These are phyloP conservation scores for Setaria viridis DNA, from an alignment of 202 grass and related monocot species.

Conservation along the genomic window DNA sequence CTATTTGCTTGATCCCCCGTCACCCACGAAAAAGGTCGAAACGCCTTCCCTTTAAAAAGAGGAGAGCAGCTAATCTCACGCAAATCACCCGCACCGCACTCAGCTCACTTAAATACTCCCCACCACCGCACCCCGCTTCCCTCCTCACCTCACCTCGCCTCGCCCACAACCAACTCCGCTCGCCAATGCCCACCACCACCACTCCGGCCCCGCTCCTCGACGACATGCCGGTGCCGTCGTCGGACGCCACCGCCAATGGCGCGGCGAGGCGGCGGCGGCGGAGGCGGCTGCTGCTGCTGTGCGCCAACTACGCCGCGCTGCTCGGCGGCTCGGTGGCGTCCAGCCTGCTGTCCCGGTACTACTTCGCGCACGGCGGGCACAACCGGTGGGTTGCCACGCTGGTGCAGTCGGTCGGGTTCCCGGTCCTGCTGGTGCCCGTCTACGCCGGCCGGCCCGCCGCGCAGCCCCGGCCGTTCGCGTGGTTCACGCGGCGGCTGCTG, in stretches of 20 bases:
- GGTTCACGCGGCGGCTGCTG: conserved; percentile 71
- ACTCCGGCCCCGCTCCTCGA: conserved; percentile 39
- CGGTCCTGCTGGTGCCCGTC: conserved; percentile 67
- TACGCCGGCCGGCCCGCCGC: conserved; percentile 46
- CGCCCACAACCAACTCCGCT: conserved; percentile 30
- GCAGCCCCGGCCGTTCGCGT: conserved; percentile 68
- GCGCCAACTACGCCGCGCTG: conserved; percentile 73
- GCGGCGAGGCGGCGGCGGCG: neutral
- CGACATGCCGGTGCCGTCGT: conserved; percentile 44
- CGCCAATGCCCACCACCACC: conserved; percentile 47
- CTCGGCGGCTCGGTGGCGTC: conserved; percentile 85
- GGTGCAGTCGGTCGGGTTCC: conserved; percentile 93
- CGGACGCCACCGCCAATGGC: neutral
- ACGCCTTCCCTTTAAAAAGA: conserved; percentile 16
- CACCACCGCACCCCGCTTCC: conserved; percentile 10
- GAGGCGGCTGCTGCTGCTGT: conserved; percentile 51
- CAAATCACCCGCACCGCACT: conserved; percentile 55
- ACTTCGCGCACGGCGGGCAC: conserved; percentile 75
- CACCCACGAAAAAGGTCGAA: conserved; percentile 10
- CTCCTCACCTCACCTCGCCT: conserved; percentile 14
- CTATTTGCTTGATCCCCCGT: conserved; percentile 21
- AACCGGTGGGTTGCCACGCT: conserved; percentile 86
- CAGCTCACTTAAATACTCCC: conserved; percentile 64
- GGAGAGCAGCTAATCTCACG: conserved; percentile 28
- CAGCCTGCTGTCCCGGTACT: conserved; percentile 88